Evolutionary conservation across 306 rosid genomes (phyloP).

Genomic region (Psophocarpus tetragonolobus): DNA sequence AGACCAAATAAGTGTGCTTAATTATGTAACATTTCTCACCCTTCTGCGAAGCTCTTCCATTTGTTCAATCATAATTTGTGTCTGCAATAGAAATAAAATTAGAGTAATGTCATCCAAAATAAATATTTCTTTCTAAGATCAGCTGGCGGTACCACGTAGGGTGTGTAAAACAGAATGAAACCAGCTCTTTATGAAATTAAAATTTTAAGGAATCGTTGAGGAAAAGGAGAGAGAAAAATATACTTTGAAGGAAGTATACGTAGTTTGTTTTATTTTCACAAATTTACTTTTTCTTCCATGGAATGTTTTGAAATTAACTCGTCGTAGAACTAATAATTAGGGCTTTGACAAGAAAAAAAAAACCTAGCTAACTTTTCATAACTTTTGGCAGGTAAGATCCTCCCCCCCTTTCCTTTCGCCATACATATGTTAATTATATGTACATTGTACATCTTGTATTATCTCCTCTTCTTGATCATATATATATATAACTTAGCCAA

Average conservation of each 20-base stretch:
- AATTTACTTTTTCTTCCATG: neutral
- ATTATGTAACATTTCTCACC: conserved; percentile 41
- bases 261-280: neutral
- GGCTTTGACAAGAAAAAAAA: neutral
- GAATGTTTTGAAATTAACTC: neutral
- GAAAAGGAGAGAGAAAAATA: neutral
- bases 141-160: neutral
- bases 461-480: too few relatives aligned
- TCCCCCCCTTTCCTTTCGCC: neutral
- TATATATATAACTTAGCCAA: too few relatives aligned
- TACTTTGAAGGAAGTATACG: neutral
- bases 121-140: neutral
- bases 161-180: neutral
- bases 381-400: neutral
- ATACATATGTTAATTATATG: neutral
- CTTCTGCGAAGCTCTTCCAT: conserved; percentile 80
- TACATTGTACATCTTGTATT: too few relatives aligned
- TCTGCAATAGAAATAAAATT: conserved; percentile 49
- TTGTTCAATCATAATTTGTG: conserved; percentile 76
- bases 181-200: neutral
- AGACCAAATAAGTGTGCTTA: neutral
- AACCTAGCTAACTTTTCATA: neutral
- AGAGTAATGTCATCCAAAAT: neutral
- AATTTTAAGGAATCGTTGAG: too few relatives aligned
- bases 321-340: neutral